These are phyloP conservation scores for Suillus variegatus DNA, from an alignment of 768 basidiomycete species.

Conservation along the genomic window DNA sequence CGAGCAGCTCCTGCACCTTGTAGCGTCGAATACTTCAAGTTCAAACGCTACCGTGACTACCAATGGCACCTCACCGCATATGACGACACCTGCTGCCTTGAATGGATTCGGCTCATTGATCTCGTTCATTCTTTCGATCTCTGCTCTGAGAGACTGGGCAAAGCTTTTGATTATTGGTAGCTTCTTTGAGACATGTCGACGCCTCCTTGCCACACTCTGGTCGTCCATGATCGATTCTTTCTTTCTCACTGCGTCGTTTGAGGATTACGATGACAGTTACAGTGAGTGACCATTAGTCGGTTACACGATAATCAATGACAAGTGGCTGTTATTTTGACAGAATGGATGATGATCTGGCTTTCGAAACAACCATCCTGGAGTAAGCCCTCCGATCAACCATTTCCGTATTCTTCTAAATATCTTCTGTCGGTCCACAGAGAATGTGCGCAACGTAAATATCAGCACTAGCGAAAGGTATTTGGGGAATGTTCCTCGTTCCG, in stretches of 20 bases:
- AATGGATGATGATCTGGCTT: conserved; percentile 74
- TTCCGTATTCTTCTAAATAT: not conserved
- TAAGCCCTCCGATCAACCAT: conserved; percentile 26
- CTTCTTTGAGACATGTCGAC: conserved; percentile 57
- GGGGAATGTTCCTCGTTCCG: conserved; percentile 27
- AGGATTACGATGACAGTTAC: conserved; percentile 58
- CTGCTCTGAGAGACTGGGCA: conserved; percentile 62
- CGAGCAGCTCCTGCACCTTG: conserved; percentile 29
- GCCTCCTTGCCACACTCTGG: conserved; percentile 46
- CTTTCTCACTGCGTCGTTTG: conserved; percentile 63
- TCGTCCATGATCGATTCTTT: conserved; percentile 47
- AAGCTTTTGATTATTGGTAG: conserved; percentile 66
- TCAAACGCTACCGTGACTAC: conserved; percentile 5
- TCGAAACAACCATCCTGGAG: conserved; percentile 63
- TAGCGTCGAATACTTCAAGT: conserved; percentile 16
- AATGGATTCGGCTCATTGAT: conserved; percentile 24
- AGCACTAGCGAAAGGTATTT: conserved; percentile 45
- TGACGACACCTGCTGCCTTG: conserved; percentile 17
- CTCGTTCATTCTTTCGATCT: conserved; percentile 49
- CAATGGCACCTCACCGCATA: conserved; percentile 16
- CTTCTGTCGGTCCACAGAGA: conserved; percentile 19
- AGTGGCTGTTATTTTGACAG: conserved; percentile 33
- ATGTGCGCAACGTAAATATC: conserved; percentile 53
- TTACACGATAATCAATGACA: not conserved
- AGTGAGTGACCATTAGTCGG: conserved; percentile 38